Evolutionary conservation across 106 monocot species (phyloP).

Genomic region (Acorus gramineus): DNA sequence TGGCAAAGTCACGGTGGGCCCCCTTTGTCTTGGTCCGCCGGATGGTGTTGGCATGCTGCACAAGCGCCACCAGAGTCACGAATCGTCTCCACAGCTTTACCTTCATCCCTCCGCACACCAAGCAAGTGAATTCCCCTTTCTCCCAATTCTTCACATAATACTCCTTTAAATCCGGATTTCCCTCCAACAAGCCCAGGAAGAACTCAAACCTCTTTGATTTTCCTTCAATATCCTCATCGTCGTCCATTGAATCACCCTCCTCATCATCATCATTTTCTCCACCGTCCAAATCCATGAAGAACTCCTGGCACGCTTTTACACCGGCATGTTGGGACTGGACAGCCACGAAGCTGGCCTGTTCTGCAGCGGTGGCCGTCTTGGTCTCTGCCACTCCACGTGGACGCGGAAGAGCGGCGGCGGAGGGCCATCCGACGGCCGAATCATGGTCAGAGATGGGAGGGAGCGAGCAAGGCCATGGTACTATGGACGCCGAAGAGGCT

Average conservation of each 20-base stretch:
- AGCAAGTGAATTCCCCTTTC: slow-evolving; percentile 52
- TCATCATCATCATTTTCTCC: slow-evolving; percentile 17
- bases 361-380: slow-evolving; percentile 1
- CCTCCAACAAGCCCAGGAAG: slow-evolving; percentile 34
- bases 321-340: slow-evolving; percentile 1
- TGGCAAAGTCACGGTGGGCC: slow-evolving; percentile 51
- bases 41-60: slow-evolving; percentile 47
- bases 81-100: slow-evolving; percentile 38
- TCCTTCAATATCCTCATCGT: slow-evolving; percentile 6
- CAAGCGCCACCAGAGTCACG: slow-evolving; percentile 28
- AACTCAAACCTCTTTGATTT: slow-evolving; percentile 17
- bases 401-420: neutral
- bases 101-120: slow-evolving; percentile 38
- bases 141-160: slow-evolving; percentile 41
- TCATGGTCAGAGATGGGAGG: too few species aligned
- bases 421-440: neutral
- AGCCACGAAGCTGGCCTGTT: neutral
- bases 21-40: slow-evolving; percentile 23
- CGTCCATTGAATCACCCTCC: slow-evolving; percentile 6
- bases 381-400: neutral
- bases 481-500: too few species aligned
- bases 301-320: slow-evolving; percentile 13
- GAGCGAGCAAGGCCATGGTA: too few species aligned
- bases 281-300: slow-evolving; percentile 21
- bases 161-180: slow-evolving; percentile 28